Base-by-base conservation (phyloP, 768 basidiomycete genomes). In the Rhizopogon salebrosus region DNA sequence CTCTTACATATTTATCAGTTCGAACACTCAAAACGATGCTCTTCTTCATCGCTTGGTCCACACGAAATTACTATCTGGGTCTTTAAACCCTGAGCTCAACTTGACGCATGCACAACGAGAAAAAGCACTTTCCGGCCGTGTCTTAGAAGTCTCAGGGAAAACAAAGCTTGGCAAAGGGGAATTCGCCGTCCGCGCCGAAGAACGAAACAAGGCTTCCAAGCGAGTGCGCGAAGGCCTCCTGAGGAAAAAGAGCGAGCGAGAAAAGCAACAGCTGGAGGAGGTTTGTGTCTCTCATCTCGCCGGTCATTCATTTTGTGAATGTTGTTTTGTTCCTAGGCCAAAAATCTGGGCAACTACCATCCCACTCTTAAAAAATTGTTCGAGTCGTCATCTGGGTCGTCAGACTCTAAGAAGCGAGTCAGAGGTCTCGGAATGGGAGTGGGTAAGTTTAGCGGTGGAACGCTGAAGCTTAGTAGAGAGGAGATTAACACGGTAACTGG, bases 291-390 rank as follows among this genome's bases (percentile, higher is more conserved):
- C 8, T 53, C n/a, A 22, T 13, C 37, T 16, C 20, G 5, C 24
- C 9, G 2, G 9, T 45, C 23, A 11, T 43, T 10, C 41, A 50
- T 24, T 8, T 53, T 20, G 24, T 54, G 24, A 11, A 43, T 52
- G 26, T 59, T 57, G 42, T 57, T 53, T 35, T 54, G 11, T 52
- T 23, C 18, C 29, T 51, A 93, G 91, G 89, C 89, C 5, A 93
- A 92, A 69, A 79, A 87, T 57, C 56, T 89, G 55, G 91, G 91
- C 16, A 92, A 91, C 65, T 93, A 92, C 64, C 89, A 93, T 59
- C 89, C 87, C 36, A 73, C 77, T 4, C 70, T 92, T 51, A 93
- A 91, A 66, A 82, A 78, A 54, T 57, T 85, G 6, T 89, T 84
- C 60, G 79, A 79, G 34, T 63, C 70, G 5, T 64, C 65, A n/a